phyloP scores from a whole-genome alignment of 108 stramenopile species.

The Cyclotella baltica region DNA sequence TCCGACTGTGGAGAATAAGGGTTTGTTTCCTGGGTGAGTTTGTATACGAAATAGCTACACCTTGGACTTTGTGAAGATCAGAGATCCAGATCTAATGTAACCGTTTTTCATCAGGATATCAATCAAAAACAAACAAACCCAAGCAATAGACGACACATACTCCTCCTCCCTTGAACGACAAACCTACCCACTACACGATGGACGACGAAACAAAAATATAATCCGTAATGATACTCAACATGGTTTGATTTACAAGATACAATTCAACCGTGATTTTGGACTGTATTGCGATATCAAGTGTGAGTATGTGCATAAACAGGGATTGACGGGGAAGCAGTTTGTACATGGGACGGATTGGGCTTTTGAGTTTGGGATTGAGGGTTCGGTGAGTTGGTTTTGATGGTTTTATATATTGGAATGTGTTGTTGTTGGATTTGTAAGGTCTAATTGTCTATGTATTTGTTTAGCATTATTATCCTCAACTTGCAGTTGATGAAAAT shows the following conservation, averaged over 20 bases:
- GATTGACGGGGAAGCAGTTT: background rate
- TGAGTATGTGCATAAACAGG: background rate
- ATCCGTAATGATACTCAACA: background rate
- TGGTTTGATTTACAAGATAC: background rate
- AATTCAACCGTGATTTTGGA: background rate
- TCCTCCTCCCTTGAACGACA: slow-evolving; percentile 12
- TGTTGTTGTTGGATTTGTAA: background rate
- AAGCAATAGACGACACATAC: slow-evolving; percentile 19
- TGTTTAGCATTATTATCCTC: slow-evolving; percentile 7
- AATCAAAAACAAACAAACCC: background rate
- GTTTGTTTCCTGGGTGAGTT: slow-evolving; percentile 29
- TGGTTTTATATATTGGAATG: background rate
- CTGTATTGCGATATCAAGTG: slow-evolving; percentile 26
- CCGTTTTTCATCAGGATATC: background rate
- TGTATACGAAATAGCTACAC: background rate
- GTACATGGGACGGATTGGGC: slow-evolving; percentile 32
- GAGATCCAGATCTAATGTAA: background rate
- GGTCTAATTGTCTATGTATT: background rate
- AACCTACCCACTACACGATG: background rate
- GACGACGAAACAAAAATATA: background rate
- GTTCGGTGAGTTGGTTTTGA: slow-evolving; percentile 1
- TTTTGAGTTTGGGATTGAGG: slow-evolving; percentile 21
- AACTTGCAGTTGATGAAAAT: slow-evolving; percentile 1
- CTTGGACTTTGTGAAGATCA: background rate
- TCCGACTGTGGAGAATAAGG: slow-evolving; percentile 23